Evolutionary conservation across 208 protist species (phyloP), one percentile per base, ranked within the genome.

Genomic region (Trypanosoma theileri): DNA sequence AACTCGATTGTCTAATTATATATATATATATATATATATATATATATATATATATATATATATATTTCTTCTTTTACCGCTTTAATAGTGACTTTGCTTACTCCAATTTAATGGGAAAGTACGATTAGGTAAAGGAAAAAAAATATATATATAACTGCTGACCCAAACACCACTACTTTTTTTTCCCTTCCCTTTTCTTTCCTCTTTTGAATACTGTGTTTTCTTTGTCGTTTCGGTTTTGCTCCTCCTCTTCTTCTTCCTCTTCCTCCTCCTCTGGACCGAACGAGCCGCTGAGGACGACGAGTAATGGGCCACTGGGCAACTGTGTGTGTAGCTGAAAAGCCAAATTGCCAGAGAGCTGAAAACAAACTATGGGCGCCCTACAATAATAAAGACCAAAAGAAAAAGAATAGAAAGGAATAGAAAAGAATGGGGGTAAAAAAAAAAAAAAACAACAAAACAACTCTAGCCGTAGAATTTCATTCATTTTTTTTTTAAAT

Each of bases 71-170:
- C 54, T 19, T 69, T 52, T 52, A 28, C 44, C 42, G 66, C 67
- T 73, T 67, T 73, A 54, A 46, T 67, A 45, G 41, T 59, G 53
- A 13, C 12, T 73, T 67, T 60, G 12, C 28, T 35, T 35, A 35
- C 28, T 35, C 28, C 6, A 35, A 35, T 35, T 1, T 6, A 35
- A 6, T 35, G 28, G 28, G 28, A 35, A 35, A 13, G 41, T 35
- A 6, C 28, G 28, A 35, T 48, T 48, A 40, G 12, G 26, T 17
- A 48, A 50, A 51, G 19, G 24, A 48, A 50, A 65, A 24, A 53
- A 48, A 51, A 53, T 2, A 65, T 24, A 57, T 3, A 21, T 68
- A 35, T 68, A 12, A 13, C 24, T 42, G 13, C 51, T 51, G 28
- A 35, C 26, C 31, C 45, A 16, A 51, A 56, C 14, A 73, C 24